A percentile compares a stretch with the other conserved stretches of the same genome.
Conservation (phyloP, 2,329 filamentous ascomycete genomes). For the Periconia sp. region DNA sequence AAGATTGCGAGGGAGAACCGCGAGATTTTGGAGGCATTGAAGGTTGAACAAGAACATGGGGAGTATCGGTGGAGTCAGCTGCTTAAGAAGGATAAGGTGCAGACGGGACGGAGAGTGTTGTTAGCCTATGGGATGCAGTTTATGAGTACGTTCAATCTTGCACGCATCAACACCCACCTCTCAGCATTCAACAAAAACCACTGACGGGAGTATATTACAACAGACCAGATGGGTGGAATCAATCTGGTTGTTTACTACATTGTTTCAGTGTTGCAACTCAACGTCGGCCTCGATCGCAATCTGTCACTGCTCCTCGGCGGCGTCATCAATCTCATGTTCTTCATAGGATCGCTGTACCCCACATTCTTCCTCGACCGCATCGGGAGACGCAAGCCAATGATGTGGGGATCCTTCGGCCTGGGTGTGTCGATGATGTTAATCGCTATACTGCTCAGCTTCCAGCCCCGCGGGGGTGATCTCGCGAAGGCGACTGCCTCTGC, state of each 20-base stretch:
- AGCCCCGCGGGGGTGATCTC: conserved; percentile 28
- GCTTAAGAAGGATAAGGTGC: conserved; percentile 43
- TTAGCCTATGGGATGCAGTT: conserved; percentile 45
- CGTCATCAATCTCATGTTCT: conserved; percentile 38
- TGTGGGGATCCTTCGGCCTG: conserved; percentile 35
- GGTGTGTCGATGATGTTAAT: conserved; percentile 35
- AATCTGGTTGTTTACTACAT: conserved; percentile 49
- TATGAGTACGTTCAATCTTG: conserved; percentile 26
- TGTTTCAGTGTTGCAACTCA: conserved; percentile 48
- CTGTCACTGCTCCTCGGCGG: conserved; percentile 52
- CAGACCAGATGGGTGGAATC: conserved; percentile 41
- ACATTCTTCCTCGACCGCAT: conserved; percentile 44
- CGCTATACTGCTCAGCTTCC: conserved; percentile 48
- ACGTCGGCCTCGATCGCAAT: conserved; percentile 50
- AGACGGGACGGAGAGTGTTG: conserved; percentile 44
- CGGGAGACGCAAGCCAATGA: conserved; percentile 33
- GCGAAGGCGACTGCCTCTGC: conserved; percentile 48
- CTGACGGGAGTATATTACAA: background rate
- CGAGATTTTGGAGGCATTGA: conserved; percentile 40
- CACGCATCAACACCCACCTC: background rate
- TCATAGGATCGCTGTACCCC: conserved; percentile 33
- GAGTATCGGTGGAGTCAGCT: conserved; percentile 44
- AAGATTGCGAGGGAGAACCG: conserved; percentile 57
- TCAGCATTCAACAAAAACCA: conserved; percentile 1
- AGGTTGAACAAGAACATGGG: conserved; percentile 39